Conservation (phyloP, 768 basidiomycete genomes). For the Leccinum variicolor region DNA sequence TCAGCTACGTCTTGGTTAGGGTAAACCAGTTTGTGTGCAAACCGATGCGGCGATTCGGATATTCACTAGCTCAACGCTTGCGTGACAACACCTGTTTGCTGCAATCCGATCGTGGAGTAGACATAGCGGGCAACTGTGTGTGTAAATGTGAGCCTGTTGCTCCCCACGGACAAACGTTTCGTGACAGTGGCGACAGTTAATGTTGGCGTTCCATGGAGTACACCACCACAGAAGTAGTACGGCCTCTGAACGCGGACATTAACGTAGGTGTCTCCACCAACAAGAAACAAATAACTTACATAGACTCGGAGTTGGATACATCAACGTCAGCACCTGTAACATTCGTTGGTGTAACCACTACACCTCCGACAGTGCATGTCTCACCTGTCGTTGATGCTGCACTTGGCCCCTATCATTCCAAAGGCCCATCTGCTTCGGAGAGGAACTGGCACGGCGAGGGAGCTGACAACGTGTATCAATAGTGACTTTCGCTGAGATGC, state of each 20-base stretch:
- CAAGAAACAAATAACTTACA: slow-evolving; percentile 31
- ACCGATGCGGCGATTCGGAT: slow-evolving; percentile 59
- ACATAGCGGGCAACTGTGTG: neutral
- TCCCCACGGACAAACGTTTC: slow-evolving; percentile 44
- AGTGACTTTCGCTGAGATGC: slow-evolving; percentile 76
- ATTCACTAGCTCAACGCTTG: slow-evolving; percentile 64
- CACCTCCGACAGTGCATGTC: slow-evolving; percentile 84
- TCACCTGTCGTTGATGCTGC: slow-evolving; percentile 78
- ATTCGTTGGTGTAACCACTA: slow-evolving; percentile 11
- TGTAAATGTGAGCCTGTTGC: slow-evolving; percentile 70
- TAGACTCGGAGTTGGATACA: slow-evolving; percentile 64
- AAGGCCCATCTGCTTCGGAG: slow-evolving; percentile 67
- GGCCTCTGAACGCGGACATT: slow-evolving; percentile 39
- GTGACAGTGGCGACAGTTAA: slow-evolving; percentile 7
- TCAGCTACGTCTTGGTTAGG: neutral
- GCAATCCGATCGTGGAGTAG: slow-evolving; percentile 6
- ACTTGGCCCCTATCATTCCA: slow-evolving; percentile 73
- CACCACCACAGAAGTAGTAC: slow-evolving; percentile 58
- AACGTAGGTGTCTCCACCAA: slow-evolving; percentile 9
- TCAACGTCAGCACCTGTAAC: slow-evolving; percentile 66
- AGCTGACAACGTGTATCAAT: slow-evolving; percentile 43
- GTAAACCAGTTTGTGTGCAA: slow-evolving; percentile 35
- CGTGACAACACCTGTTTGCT: slow-evolving; percentile 47
- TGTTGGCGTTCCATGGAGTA: slow-evolving; percentile 24
- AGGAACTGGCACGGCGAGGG: slow-evolving; percentile 45